Percentiles rank a stretch among this genome's conserved stretches.
phyloP scores from a whole-genome alignment of 768 basidiomycete genomes.

The Porpolomopsis calyptriformis region DNA sequence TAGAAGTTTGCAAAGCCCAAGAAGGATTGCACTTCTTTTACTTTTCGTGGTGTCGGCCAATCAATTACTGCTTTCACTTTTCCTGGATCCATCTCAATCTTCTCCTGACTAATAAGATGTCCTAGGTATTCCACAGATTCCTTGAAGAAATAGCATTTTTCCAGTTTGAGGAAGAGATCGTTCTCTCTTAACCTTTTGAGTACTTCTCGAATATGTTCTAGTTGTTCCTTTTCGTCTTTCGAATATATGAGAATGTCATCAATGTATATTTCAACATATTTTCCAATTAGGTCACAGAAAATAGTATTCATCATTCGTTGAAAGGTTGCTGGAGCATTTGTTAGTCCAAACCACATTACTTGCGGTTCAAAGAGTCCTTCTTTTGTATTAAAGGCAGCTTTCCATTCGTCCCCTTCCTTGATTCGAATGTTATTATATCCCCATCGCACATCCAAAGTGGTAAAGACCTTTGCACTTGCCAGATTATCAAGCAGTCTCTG shows the following conservation, averaged over 20 bases:
- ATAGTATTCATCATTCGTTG: constrained; percentile 34
- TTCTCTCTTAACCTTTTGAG: constrained; percentile 21
- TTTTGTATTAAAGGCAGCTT: constrained; percentile 31
- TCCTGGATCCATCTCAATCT: constrained; percentile 26
- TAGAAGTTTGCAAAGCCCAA: constrained; percentile 39
- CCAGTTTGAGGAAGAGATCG: constrained; percentile 25
- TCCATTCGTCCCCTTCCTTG: constrained; percentile 30
- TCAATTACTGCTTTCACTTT: constrained; percentile 28
- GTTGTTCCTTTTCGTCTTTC: constrained; percentile 22
- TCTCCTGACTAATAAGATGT: constrained; percentile 22
- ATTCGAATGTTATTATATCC: constrained; percentile 19
- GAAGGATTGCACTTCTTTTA: constrained; percentile 29
- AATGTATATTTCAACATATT: constrained; percentile 31
- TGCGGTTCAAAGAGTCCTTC: constrained; percentile 28
- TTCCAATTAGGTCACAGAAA: constrained; percentile 27
- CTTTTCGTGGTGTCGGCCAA: constrained; percentile 27
- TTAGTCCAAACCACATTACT: constrained; percentile 30
- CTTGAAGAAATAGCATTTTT: constrained; percentile 31
- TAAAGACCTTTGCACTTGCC: neutral
- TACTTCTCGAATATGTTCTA: constrained; percentile 22
- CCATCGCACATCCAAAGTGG: neutral
- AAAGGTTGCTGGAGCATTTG: constrained; percentile 31
- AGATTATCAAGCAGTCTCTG: neutral
- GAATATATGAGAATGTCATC: constrained; percentile 38
- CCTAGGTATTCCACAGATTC: constrained; percentile 32